Percentiles rank a stretch among this genome's conserved stretches.
Conservation (phyloP, 768 basidiomycete species). For the Tulasnella sp. region DNA sequence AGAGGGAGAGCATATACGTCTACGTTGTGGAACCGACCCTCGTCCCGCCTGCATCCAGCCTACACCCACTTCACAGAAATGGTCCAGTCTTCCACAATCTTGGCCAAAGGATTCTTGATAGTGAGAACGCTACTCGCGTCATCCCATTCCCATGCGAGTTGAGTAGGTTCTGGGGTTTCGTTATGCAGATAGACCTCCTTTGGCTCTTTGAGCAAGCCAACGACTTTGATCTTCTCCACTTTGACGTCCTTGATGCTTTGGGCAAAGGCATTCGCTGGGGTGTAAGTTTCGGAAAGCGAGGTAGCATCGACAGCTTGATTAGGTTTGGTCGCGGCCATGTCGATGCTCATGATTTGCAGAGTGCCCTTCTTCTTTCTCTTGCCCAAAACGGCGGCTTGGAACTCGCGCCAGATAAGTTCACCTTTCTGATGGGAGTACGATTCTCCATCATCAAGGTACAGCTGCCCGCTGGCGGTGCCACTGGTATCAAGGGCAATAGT, state of each 20-base stretch:
- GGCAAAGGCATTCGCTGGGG: conserved; percentile 60
- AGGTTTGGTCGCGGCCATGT: conserved; percentile 44
- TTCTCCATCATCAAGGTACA: conserved; percentile 94
- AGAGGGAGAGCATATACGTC: not conserved
- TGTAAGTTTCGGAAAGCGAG: conserved; percentile 40
- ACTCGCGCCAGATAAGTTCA: conserved; percentile 75
- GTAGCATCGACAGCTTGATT: conserved; percentile 46
- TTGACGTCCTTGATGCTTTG: conserved; percentile 56
- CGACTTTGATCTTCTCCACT: conserved; percentile 73
- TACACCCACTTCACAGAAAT: conserved; percentile 30
- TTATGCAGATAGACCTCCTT: conserved; percentile 36
- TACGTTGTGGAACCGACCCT: not conserved
- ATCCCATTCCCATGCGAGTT: not conserved
- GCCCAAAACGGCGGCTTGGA: conserved; percentile 42
- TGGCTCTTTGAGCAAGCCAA: conserved; percentile 63
- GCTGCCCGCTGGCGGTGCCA: conserved; percentile 60
- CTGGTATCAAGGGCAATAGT: conserved; percentile 65
- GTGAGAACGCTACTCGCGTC: not conserved
- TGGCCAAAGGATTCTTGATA: conserved; percentile 57
- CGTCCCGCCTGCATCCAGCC: not conserved
- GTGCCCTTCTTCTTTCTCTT: conserved; percentile 30
- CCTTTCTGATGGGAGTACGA: conserved; percentile 68
- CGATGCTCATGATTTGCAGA: conserved; percentile 43
- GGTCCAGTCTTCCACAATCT: conserved; percentile 56
- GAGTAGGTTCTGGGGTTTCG: not conserved